Conservation (phyloP, 495 filamentous ascomycete species). For the Filosporella fistucella region DNA sequence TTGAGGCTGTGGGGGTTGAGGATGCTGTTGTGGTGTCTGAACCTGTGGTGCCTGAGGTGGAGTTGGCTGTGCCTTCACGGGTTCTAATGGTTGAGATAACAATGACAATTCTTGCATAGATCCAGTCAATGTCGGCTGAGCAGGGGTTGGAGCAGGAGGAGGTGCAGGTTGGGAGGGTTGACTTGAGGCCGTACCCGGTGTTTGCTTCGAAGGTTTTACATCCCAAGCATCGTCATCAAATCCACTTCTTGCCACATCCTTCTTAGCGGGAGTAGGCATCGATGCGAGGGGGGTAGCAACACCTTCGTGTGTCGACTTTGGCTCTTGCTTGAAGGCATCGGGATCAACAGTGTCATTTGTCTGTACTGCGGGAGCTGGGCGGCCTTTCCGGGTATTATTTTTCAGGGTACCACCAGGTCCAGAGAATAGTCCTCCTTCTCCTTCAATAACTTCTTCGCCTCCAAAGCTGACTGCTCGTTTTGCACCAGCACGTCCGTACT, state of each 20-base stretch:
- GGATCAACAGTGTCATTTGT: constrained; percentile 82
- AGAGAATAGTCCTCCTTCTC: constrained; percentile 77
- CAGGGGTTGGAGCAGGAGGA: constrained; percentile 28
- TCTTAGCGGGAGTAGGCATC: constrained; percentile 31
- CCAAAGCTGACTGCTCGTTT: constrained; percentile 59
- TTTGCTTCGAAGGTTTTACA: constrained; percentile 80
- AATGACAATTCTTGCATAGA: constrained; percentile 77
- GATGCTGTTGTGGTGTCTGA: constrained; percentile 41
- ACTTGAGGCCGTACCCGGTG: constrained; percentile 29
- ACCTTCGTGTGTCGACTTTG: constrained; percentile 37
- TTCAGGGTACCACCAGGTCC: constrained; percentile 82
- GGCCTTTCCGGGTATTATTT: constrained; percentile 93
- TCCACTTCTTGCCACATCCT: constrained; percentile 52
- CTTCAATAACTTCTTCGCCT: constrained; percentile 47
- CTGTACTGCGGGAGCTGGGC: constrained; percentile 79
- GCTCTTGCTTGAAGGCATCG: constrained; percentile 73
- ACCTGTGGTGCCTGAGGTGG: constrained; percentile 36
- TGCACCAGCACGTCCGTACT: constrained; percentile 60
- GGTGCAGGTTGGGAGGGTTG: constrained; percentile 29
- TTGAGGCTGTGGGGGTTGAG: constrained; percentile 40
- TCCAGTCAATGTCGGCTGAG: constrained; percentile 59
- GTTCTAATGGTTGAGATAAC: constrained; percentile 70
- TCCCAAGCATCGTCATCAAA: constrained; percentile 99
- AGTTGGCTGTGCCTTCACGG: constrained; percentile 56
- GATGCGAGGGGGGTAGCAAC: constrained; percentile 38